Evolutionary conservation across 345 rosid species (phyloP).

Genomic region (Luvunga scandens): DNA sequence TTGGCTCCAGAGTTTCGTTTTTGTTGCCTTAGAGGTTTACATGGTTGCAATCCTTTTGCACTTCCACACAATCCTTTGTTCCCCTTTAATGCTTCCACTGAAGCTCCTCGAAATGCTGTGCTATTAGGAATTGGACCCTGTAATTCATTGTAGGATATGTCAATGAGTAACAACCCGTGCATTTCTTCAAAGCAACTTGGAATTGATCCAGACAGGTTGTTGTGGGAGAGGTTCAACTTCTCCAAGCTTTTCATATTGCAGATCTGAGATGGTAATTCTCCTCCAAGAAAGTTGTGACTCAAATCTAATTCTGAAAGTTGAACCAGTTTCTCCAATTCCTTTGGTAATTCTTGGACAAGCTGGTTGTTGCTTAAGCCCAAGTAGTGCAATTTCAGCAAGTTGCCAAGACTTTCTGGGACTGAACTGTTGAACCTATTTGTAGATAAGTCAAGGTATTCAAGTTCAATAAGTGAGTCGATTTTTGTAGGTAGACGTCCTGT

Average conservation of each 20-base stretch:
- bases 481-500: background rate
- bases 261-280: background rate
- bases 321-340: background rate
- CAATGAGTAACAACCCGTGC: background rate
- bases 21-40: background rate
- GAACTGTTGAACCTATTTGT: background rate
- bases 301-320: background rate
- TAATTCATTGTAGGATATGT: background rate
- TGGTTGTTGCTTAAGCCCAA: background rate
- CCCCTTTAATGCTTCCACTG: too few species aligned
- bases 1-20: background rate
- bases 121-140: background rate
- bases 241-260: background rate
- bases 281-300: background rate
- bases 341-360: background rate
- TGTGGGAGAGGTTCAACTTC: background rate
- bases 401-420: background rate
- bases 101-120: background rate
- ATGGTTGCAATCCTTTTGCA: background rate
- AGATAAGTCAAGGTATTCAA: background rate
- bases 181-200: background rate
- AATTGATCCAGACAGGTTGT: background rate
- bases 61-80: background rate
- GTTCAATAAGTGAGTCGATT: background rate
- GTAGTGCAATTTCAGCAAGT: background rate